Evolutionary conservation across 2,329 filamentous ascomycete genomes (phyloP).

Genomic region (Aspergillus niger): DNA sequence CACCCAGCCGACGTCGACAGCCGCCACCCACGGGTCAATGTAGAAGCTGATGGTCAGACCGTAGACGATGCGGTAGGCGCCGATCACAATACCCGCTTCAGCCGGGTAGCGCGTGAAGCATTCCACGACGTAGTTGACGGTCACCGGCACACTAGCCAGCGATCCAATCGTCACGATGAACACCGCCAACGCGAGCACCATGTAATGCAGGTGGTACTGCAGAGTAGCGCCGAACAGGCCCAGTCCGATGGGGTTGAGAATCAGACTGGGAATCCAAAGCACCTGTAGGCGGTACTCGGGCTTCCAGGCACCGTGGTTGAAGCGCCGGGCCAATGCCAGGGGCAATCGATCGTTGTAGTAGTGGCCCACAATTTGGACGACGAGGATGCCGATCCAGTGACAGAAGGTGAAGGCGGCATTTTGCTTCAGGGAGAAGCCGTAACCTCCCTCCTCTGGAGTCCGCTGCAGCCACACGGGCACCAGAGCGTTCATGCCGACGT

Average conservation of each 20-base stretch:
- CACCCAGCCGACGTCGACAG: slow-evolving; percentile 38
- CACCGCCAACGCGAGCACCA: slow-evolving; percentile 39
- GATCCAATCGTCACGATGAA: slow-evolving; percentile 40
- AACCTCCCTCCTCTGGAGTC: slow-evolving; percentile 41
- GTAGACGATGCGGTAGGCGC: slow-evolving; percentile 31
- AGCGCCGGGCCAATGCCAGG: slow-evolving; percentile 18
- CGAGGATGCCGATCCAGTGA: slow-evolving; percentile 45
- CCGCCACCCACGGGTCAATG: slow-evolving; percentile 36
- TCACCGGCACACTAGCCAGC: slow-evolving; percentile 28
- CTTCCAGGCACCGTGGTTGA: slow-evolving; percentile 36
- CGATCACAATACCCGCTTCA: slow-evolving; percentile 28
- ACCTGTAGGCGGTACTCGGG: slow-evolving; percentile 44
- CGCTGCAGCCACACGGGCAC: slow-evolving; percentile 43
- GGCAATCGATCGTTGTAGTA: slow-evolving; percentile 25
- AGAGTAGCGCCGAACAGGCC: slow-evolving; percentile 41
- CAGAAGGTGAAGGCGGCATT: slow-evolving; percentile 45
- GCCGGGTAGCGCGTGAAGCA: slow-evolving; percentile 40
- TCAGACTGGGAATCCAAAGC: slow-evolving; percentile 29
- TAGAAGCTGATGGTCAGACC: slow-evolving; percentile 41
- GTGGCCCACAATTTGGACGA: slow-evolving; percentile 23
- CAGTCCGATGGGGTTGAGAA: slow-evolving; percentile 34
- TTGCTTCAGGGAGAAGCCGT: slow-evolving; percentile 45
- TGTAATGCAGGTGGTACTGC: slow-evolving; percentile 42
- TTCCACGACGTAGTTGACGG: slow-evolving; percentile 31
- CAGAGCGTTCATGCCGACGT: slow-evolving; percentile 35